Conservation (phyloP, 305 asterid species). For the Fraxinus xanthoxyloides region DNA sequence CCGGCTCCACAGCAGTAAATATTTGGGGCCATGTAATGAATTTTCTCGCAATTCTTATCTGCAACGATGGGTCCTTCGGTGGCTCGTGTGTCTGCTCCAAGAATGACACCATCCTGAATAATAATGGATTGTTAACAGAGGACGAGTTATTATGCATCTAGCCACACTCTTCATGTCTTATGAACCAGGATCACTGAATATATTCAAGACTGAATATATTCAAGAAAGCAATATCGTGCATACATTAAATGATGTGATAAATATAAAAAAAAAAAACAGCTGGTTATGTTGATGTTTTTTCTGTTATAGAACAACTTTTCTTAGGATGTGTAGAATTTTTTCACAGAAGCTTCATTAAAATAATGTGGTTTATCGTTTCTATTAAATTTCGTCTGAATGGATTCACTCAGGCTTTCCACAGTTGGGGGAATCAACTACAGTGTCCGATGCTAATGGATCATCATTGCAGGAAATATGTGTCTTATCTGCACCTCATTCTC, state of each 20-base stretch:
- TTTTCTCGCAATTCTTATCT: slow-evolving; percentile 61
- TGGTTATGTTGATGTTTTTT: neutral
- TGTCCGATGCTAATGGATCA: neutral
- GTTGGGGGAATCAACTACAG: neutral
- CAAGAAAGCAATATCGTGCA: neutral
- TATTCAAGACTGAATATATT: neutral
- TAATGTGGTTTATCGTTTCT: neutral
- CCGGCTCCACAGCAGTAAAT: slow-evolving; percentile 70
- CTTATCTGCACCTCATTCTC: neutral
- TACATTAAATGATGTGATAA: neutral
- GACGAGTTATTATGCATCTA: neutral
- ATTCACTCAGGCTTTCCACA: neutral
- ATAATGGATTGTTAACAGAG: neutral
- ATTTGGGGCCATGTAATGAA: slow-evolving; percentile 56
- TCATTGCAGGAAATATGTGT: neutral
- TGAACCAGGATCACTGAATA: neutral
- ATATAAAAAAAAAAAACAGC: neutral
- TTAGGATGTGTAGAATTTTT: neutral
- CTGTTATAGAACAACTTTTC: neutral
- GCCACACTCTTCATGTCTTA: neutral
- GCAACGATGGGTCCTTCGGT: slow-evolving; percentile 65
- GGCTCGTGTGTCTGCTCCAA: slow-evolving; percentile 66
- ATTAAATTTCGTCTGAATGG: neutral
- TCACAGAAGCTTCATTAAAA: neutral
- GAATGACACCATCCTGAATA: slow-evolving; percentile 58